Conservation (phyloP, 176 grass and related monocot species). For the Tillandsia leiboldiana region DNA sequence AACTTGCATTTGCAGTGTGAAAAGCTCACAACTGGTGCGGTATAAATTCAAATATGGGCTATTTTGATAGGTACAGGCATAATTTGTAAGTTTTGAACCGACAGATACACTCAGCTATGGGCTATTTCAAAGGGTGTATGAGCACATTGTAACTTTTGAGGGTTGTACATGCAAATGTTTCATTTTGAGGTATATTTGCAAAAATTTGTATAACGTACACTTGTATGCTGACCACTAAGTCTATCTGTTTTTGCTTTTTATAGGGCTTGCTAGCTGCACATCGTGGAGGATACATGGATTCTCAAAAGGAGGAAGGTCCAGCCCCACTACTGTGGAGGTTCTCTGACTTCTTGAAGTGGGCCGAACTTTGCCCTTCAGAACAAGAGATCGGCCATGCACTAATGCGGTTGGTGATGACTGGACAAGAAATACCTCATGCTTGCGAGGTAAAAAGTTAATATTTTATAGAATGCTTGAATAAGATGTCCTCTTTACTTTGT, state of each 20-base stretch:
- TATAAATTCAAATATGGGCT: too few relatives aligned
- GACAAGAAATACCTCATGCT: constrained; percentile 94
- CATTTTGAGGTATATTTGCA: too few relatives aligned
- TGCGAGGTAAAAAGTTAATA: constrained; percentile 54
- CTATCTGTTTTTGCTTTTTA: constrained; percentile 20
- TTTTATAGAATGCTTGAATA: not conserved
- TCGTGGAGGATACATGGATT: constrained; percentile 81
- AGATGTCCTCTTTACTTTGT: constrained; percentile 1
- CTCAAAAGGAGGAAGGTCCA: constrained; percentile 83
- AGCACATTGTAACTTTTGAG: too few relatives aligned
- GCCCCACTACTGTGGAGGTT: constrained; percentile 86
- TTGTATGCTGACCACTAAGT: constrained; percentile 18
- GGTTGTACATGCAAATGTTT: too few relatives aligned
- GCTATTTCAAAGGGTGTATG: too few relatives aligned
- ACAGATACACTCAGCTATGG: too few relatives aligned
- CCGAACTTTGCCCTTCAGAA: constrained; percentile 76
- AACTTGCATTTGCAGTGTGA: too few relatives aligned
- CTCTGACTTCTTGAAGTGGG: constrained; percentile 91
- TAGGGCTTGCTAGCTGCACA: constrained; percentile 85
- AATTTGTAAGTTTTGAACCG: too few relatives aligned
- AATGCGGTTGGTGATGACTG: constrained; percentile 98
- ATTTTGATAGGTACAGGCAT: too few relatives aligned
- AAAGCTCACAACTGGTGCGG: too few relatives aligned
- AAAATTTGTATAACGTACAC: not conserved
- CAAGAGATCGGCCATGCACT: constrained; percentile 91